Conservation (phyloP, 2,329 filamentous ascomycete genomes). For the Botrytis squamosa region DNA sequence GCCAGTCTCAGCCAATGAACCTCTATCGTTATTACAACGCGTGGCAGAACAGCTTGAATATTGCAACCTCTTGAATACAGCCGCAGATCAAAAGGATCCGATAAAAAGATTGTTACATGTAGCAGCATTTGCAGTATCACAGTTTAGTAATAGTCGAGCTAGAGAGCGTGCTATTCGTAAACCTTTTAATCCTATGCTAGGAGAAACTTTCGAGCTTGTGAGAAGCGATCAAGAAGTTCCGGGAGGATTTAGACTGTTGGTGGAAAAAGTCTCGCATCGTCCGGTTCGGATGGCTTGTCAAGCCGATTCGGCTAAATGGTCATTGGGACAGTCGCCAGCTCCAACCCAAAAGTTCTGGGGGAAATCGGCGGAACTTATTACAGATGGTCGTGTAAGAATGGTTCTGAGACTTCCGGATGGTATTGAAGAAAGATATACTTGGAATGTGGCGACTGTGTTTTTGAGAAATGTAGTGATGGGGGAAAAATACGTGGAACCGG, state of each 20-base stretch:
- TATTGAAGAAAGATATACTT: conserved; percentile 80
- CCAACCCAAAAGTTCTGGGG: conserved; percentile 99
- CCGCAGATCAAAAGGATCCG: conserved; percentile 59
- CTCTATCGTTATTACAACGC: conserved; percentile 81
- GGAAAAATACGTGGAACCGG: conserved; percentile 96
- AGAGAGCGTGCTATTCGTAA: conserved; percentile 93
- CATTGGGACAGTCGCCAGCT: conserved; percentile 79
- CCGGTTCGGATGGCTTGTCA: conserved; percentile 92
- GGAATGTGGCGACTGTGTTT: conserved; percentile 85
- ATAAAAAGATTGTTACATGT: conserved; percentile 78
- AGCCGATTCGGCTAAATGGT: conserved; percentile 83
- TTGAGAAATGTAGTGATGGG: conserved; percentile 95
- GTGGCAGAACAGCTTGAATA: conserved; percentile 92
- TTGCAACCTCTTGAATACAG: conserved; percentile 75
- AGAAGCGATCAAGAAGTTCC: conserved; percentile 73
- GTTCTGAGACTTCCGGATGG: conserved; percentile 65
- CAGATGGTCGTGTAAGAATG: conserved; percentile 81
- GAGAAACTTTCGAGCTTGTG: conserved; percentile 92
- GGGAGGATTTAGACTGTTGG: conserved; percentile 81
- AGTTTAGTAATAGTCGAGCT: conserved; percentile 76
- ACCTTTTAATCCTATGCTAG: conserved; percentile 94
- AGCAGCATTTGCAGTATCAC: conserved; percentile 85
- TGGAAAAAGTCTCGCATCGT: conserved; percentile 91
- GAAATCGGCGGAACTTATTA: conserved; percentile 91
- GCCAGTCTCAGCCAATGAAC: conserved; percentile 96